Evolutionary conservation across 306 rosid genomes (phyloP).

Genomic region (Cucumis hystrix): DNA sequence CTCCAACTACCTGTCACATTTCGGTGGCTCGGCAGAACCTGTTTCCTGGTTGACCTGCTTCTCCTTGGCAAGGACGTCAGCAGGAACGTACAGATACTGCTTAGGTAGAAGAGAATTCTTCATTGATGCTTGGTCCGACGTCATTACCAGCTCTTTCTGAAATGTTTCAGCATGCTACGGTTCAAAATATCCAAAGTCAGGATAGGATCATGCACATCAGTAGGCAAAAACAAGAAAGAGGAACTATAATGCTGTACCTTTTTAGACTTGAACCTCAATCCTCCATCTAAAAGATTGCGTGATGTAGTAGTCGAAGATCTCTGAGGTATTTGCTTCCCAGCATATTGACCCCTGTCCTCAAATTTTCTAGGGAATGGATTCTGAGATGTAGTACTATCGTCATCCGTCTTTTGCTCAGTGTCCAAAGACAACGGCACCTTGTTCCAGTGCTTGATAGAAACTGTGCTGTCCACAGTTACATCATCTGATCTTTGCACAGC

Average conservation of each 20-base stretch:
- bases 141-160: slow-evolving; percentile 89
- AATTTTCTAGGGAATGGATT: slow-evolving; percentile 34
- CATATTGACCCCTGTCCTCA: slow-evolving; percentile 40
- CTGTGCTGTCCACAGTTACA: slow-evolving; percentile 73
- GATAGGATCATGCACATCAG: slow-evolving; percentile 3
- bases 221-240: neutral
- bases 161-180: slow-evolving; percentile 64
- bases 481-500: slow-evolving; percentile 91
- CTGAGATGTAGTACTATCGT: slow-evolving; percentile 73
- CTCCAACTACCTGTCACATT: slow-evolving; percentile 37
- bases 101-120: slow-evolving; percentile 81
- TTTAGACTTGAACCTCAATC: slow-evolving; percentile 62
- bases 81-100: slow-evolving; percentile 95
- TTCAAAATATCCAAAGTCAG: slow-evolving; percentile 15
- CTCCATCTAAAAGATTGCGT: slow-evolving; percentile 42
- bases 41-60: slow-evolving; percentile 58
- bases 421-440: slow-evolving; percentile 50
- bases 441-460: slow-evolving; percentile 43
- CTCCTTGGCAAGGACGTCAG: slow-evolving; percentile 69
- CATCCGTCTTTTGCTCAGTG: slow-evolving; percentile 65
- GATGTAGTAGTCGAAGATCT: slow-evolving; percentile 30
- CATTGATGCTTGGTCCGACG: slow-evolving; percentile 94
- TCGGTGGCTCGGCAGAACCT: slow-evolving; percentile 36
- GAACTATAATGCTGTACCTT: slow-evolving; percentile 31
- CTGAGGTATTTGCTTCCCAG: slow-evolving; percentile 90